Base-by-base conservation (phyloP, 805 yeast genomes). In the Ogataea glucozyma region DNA sequence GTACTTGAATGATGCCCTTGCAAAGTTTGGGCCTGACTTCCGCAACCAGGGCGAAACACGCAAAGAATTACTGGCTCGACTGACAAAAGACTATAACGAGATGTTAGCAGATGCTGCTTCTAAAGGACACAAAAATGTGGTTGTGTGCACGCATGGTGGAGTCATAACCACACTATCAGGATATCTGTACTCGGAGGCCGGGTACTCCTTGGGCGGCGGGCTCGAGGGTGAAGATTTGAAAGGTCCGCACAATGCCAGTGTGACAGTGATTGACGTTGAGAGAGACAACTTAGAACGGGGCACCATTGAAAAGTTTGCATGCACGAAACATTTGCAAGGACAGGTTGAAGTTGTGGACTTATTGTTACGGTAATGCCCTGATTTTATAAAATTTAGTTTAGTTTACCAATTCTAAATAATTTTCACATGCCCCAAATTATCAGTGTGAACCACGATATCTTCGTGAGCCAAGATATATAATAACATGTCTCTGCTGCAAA, bases 101-200 rank as follows among this genome's bases (percentile, higher is more conserved):
- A 62, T 77, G 0, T 57, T 79, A 3, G 64, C 68, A 8, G 67
- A 65, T 20, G 62, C 74, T 2, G 53, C 60, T 3, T 52, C 51
- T 0, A 55, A 64, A 1, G 61, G 62, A 18, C 57, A 63, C 42
- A 64, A 62, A 38, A 85, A 85, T 52, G 72, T 84, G 2, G 67
- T 81, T 11, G 46, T 86, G 16, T 78, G 88, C 43, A 78, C 88
- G 11, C 96, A 88, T 60, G 96, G 96, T 16, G 95, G 95, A 7
- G 84, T 85, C 1, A 81, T 88, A 13, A 75, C 87, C 34, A 75
- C 79, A 21, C 71, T 82, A 26, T 58, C 78, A 29, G 74, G 75
- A 46, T 70, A 80, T 58, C 64, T 84, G 31, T 64, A 78, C 37
- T 54, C 61, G 4, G 71, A 67, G 17, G 52, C 56, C 21, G 54